Evolutionary conservation across 176 grass and related monocot species (phyloP).

Genomic region (Oryza brachyantha): DNA sequence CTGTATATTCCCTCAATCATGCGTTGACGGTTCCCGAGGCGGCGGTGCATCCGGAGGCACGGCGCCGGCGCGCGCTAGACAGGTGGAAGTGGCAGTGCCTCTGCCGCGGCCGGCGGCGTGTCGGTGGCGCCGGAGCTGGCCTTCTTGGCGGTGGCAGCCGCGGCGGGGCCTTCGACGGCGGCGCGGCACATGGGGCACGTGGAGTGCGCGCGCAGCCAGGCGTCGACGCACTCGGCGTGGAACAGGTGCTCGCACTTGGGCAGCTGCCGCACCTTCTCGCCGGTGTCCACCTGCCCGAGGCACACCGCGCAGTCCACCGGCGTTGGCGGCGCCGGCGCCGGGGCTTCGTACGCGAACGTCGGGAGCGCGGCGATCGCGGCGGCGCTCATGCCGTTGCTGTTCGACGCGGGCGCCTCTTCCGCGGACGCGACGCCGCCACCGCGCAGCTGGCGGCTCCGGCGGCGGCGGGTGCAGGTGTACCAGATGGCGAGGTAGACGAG

Average conservation of each 20-base stretch:
- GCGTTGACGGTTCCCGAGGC: background rate
- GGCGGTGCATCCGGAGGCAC: background rate
- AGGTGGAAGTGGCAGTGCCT: conserved; percentile 16
- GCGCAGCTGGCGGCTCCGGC: background rate
- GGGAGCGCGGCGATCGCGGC: conserved; percentile 51
- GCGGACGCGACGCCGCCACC: background rate
- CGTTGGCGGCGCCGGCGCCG: background rate
- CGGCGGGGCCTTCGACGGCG: conserved; percentile 13
- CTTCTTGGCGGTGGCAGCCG: conserved; percentile 8
- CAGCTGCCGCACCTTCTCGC: conserved; percentile 55
- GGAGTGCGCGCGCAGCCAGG: conserved; percentile 47
- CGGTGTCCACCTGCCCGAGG: conserved; percentile 47
- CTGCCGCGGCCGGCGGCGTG: background rate
- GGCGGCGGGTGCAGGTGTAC: conserved; percentile 37
- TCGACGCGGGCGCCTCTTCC: background rate
- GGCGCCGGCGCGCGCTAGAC: background rate
- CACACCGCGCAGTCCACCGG: conserved; percentile 57
- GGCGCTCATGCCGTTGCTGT: conserved; percentile 22
- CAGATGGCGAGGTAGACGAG: conserved; percentile 59
- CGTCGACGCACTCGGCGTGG: conserved; percentile 72
- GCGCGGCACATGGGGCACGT: conserved; percentile 78
- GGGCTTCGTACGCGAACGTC: background rate
- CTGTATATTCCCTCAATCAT: conserved; percentile 17
- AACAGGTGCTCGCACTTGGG: conserved; percentile 68
- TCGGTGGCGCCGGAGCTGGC: background rate